A percentile compares a stretch with the other conserved stretches of the same genome.
Evolutionary conservation across 805 yeast species (phyloP).

Genomic region (Kuraishia floccosa): DNA sequence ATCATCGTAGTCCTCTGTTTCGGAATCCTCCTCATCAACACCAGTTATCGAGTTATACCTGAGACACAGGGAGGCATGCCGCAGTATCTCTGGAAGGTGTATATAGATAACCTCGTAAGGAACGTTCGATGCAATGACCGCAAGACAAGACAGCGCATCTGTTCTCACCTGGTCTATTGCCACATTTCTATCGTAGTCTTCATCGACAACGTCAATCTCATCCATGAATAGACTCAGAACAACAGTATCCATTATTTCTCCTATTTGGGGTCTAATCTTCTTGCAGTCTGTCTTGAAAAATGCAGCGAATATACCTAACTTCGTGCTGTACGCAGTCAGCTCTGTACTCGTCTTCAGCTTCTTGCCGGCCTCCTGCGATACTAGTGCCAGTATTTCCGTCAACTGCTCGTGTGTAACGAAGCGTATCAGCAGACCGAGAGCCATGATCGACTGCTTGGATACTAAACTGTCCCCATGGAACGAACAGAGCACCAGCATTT

Average conservation of each 20-base stretch:
- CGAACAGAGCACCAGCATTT: conserved; percentile 20
- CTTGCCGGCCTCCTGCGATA: no score
- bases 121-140: no score
- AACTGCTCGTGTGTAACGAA: conserved; percentile 11
- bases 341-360: no score
- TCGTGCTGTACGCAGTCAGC: not conserved
- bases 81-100: not conserved
- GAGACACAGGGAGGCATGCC: not conserved
- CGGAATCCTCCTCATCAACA: conserved; percentile 25
- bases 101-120: no score
- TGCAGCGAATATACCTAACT: not conserved
- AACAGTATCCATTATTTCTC: not conserved
- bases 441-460: conserved; percentile 29
- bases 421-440: conserved; percentile 22
- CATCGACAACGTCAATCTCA: conserved; percentile 11
- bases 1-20: conserved; percentile 8
- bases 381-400: conserved; percentile 7
- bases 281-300: conserved; percentile 1
- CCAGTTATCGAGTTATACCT: no score
- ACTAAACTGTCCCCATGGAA: conserved; percentile 31
- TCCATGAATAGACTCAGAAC: not conserved
- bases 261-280: not conserved
- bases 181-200: conserved; percentile 8
- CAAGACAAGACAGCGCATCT: conserved; percentile 2
- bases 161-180: conserved; percentile 11